phyloP scores from a whole-genome alignment of 768 basidiomycete species.

The Rhodotorula paludigena region DNA sequence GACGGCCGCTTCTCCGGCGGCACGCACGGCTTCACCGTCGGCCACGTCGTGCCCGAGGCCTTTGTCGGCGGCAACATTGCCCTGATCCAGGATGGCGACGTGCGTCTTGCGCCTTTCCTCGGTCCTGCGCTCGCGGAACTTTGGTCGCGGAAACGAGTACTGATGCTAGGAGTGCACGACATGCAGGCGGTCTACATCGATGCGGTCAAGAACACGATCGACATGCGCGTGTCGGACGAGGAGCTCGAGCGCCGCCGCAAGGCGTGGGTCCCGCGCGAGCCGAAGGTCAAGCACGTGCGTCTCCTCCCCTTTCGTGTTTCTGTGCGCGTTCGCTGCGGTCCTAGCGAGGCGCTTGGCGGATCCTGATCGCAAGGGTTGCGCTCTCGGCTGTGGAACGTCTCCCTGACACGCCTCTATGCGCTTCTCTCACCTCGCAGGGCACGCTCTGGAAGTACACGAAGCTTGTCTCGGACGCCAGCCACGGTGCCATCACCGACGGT shows the following conservation, averaged over 20 bases:
- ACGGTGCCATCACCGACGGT: slow-evolving; percentile 79
- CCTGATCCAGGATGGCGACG: slow-evolving; percentile 45
- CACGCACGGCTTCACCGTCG: slow-evolving; percentile 66
- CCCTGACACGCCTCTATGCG: too few species aligned
- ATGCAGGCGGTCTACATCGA: slow-evolving; percentile 66
- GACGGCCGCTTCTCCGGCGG: slow-evolving; percentile 75
- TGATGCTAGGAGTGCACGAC: background rate
- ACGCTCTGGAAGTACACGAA: slow-evolving; percentile 71
- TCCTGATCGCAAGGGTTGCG: too few species aligned
- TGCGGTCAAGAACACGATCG: slow-evolving; percentile 76
- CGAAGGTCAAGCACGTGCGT: slow-evolving; percentile 62
- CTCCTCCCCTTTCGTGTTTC: too few species aligned
- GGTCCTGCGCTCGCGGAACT: background rate
- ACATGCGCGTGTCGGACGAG: slow-evolving; percentile 65
- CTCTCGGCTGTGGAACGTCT: too few species aligned
- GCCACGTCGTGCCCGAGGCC: slow-evolving; percentile 77
- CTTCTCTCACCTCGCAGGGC: slow-evolving; percentile 45
- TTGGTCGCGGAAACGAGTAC: background rate
- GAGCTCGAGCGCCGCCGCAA: slow-evolving; percentile 69
- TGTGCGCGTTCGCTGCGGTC: background rate
- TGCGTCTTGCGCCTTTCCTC: slow-evolving; percentile 25
- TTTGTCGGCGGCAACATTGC: slow-evolving; percentile 45
- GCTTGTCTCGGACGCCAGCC: slow-evolving; percentile 81
- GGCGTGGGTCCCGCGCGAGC: slow-evolving; percentile 75
- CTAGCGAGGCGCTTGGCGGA: too few species aligned